A percentile compares a stretch with the other conserved stretches of the same genome.
These are phyloP conservation scores for Dactylella cylindrospora DNA, from an alignment of 2,329 filamentous ascomycete species.

Conservation along the genomic window DNA sequence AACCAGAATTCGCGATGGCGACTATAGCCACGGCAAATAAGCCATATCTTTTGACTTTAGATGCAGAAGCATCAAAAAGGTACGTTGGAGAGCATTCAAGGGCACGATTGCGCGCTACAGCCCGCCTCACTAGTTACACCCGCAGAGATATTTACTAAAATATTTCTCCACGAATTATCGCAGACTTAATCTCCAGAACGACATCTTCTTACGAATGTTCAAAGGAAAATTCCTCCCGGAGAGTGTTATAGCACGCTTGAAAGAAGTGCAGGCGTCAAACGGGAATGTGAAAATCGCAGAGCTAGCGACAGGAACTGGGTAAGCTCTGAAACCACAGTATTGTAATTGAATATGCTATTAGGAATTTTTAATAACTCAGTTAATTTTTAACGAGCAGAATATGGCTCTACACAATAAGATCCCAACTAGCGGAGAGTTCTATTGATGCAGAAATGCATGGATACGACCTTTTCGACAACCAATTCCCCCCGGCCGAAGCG, in stretches of 20 bases:
- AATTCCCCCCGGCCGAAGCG: constrained; percentile 23
- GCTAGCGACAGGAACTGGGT: constrained; percentile 34
- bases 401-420: constrained; percentile 34
- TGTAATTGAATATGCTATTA: neutral
- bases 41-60: constrained; percentile 22
- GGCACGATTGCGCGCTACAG: too few relatives aligned
- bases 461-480: constrained; percentile 29
- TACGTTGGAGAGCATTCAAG: neutral
- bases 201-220: constrained; percentile 23
- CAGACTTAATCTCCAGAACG: constrained; percentile 35
- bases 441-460: constrained; percentile 20
- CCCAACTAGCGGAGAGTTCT: constrained; percentile 9
- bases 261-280: neutral
- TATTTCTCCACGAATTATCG: neutral
- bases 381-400: constrained; percentile 1
- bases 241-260: constrained; percentile 5
- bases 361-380: neutral
- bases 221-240: constrained; percentile 20
- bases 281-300: constrained; percentile 26
- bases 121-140: neutral
- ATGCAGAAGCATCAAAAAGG: constrained; percentile 36
- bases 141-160: neutral
- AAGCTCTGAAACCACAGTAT: neutral
- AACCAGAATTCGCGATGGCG: too few relatives aligned
- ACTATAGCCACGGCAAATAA: constrained; percentile 17